These are phyloP conservation scores for Parmales sp. DNA, from an alignment of 108 stramenopile species.

Conservation along the genomic window DNA sequence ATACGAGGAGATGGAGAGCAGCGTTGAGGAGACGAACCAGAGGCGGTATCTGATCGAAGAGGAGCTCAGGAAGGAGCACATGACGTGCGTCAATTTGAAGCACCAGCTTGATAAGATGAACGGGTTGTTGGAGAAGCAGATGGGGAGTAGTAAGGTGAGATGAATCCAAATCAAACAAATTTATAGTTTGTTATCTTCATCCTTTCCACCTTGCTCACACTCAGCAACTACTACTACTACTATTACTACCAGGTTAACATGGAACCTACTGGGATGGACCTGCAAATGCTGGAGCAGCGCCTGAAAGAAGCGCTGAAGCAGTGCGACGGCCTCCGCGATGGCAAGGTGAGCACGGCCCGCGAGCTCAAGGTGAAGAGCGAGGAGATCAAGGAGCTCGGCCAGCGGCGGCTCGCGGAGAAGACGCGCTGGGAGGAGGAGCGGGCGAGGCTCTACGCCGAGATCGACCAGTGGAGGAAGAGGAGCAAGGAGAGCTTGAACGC, in stretches of 20 bases:
- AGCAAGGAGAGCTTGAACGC: background rate
- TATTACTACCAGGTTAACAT: too few relatives aligned
- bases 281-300: background rate
- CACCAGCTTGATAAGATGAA: slow-evolving; percentile 3
- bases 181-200: too few relatives aligned
- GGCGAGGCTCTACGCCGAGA: background rate
- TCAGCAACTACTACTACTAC: too few relatives aligned
- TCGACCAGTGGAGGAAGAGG: slow-evolving; percentile 3
- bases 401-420: background rate
- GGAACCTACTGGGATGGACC: too few relatives aligned
- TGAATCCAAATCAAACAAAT: background rate
- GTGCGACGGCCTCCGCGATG: background rate
- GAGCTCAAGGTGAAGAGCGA: background rate
- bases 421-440: slow-evolving; percentile 10
- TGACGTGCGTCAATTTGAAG: background rate
- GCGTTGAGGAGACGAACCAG: background rate
- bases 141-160: too few relatives aligned
- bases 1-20: background rate
- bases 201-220: too few relatives aligned
- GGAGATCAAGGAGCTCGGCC: slow-evolving; percentile 2
- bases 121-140: background rate
- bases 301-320: background rate
- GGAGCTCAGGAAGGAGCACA: slow-evolving; percentile 11
- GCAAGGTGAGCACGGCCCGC: background rate
- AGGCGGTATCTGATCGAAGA: background rate